phyloP scores from a whole-genome alignment of 306 rosid species.

The Malus domestica region DNA sequence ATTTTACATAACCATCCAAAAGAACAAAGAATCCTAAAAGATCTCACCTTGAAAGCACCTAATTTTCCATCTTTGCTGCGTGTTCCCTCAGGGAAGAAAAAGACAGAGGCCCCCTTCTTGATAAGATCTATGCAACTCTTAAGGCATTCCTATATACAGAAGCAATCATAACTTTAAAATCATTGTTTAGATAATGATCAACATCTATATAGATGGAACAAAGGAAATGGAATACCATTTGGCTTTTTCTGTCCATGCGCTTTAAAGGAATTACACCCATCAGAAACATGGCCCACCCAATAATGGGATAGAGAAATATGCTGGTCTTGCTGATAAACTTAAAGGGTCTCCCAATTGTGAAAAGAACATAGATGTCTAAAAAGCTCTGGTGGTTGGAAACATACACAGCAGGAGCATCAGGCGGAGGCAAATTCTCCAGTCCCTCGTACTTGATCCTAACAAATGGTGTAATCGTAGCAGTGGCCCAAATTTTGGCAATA shows the following conservation, averaged over 20 bases:
- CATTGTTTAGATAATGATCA: background rate
- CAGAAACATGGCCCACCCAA: conserved; percentile 98
- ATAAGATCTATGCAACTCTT: conserved; percentile 76
- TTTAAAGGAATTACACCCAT: conserved; percentile 77
- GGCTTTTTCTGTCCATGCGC: conserved; percentile 93
- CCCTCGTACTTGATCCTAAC: conserved; percentile 62
- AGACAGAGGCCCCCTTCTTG: conserved; percentile 80
- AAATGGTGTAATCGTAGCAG: conserved; percentile 55
- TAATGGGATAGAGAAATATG: conserved; percentile 75
- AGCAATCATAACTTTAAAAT: conserved; percentile 3
- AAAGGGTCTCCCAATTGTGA: conserved; percentile 76
- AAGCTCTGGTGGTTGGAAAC: conserved; percentile 99
- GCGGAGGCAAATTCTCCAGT: conserved; percentile 74
- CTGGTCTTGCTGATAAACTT: conserved; percentile 97
- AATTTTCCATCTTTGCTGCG: conserved; percentile 80
- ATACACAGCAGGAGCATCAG: conserved; percentile 76
- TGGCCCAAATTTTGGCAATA: conserved; percentile 85
- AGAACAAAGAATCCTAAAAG: conserved; percentile 4
- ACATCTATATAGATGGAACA: background rate
- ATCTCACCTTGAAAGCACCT: conserved; percentile 81
- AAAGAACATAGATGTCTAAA: conserved; percentile 79
- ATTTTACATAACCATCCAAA: conserved; percentile 3
- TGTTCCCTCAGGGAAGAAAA: conserved; percentile 96
- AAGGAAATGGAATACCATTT: conserved; percentile 57
- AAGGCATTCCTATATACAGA: conserved; percentile 61